These are phyloP conservation scores for Cladorrhinum sp. DNA, from an alignment of 2,329 filamentous ascomycete genomes.

Conservation along the genomic window DNA sequence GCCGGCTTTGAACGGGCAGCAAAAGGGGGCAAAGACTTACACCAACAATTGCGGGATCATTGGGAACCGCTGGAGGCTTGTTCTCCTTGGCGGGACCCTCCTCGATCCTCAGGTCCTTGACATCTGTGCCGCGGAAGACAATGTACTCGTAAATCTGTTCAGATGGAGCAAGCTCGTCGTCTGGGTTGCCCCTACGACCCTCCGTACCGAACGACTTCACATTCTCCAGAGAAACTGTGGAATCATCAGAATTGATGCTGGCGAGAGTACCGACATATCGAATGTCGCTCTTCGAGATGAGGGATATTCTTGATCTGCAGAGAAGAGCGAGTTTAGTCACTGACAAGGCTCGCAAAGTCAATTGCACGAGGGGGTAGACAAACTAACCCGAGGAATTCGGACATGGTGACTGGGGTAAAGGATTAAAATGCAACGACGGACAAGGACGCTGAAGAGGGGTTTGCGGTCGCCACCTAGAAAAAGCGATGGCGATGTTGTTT, in stretches of 20 bases:
- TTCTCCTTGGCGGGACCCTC: constrained; percentile 73
- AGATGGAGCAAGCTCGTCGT: constrained; percentile 79
- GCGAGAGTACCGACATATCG: constrained; percentile 94
- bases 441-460: neutral
- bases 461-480: constrained; percentile 2
- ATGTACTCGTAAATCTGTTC: constrained; percentile 97
- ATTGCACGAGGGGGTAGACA: constrained; percentile 17
- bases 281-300: constrained; percentile 97
- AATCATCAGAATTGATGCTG: constrained; percentile 96
- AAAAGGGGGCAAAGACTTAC: constrained; percentile 62
- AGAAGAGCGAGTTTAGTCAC: constrained; percentile 13
- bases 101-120: constrained; percentile 95
- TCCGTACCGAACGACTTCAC: constrained; percentile 94
- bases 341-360: neutral
- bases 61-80: constrained; percentile 74
- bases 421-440: constrained; percentile 14
- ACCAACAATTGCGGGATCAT: constrained; percentile 94
- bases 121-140: constrained; percentile 95
- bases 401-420: constrained; percentile 40
- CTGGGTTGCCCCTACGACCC: constrained; percentile 73
- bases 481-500: neutral
- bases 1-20: constrained; percentile 31
- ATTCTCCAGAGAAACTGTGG: constrained; percentile 95
- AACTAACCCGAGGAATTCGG: constrained; percentile 59
- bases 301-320: constrained; percentile 77